Base-by-base conservation (phyloP, 352 stramenopile genomes). In the Hyaloperonospora arabidopsidis region DNA sequence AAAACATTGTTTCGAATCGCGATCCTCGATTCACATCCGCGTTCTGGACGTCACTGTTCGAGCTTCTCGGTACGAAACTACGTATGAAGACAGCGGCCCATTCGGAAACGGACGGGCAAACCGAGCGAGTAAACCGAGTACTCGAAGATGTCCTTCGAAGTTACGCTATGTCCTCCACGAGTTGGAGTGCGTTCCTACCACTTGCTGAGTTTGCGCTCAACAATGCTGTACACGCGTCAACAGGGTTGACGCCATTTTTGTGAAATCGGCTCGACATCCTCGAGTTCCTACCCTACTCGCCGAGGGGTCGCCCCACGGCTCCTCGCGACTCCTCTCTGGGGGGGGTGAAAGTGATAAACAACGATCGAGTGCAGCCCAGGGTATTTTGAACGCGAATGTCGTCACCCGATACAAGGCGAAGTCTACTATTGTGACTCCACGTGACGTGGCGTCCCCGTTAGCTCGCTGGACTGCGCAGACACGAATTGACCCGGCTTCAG, bases 71-170 rank as follows among this genome's bases (percentile, higher is more conserved):
- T 15, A 54, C 48, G 6, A 18, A 19, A 1, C 25, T 54, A 14
- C 23, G 35, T 14, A 47, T 46, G 48, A 47, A 35, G 17, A 54
- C 48, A 2, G 36, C 48, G 11, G 22, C 36, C 12, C 21, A 47
- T 47, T 13, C 36, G 15, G 36, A 54, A 32, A 54, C 48, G 48
- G 36, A 54, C 47, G 48, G 48, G 14, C 35, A 54, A 14, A 47
- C 35, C 0, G 48, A 54, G 17, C 19, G 43, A 0, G 21, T 36
- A n/a, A 48, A 48, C 12, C 43, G 22, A 12, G 43, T 21, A 13
- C 43, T 48, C 43, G 22, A 32, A n/a, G 15, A 48, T 14, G 21
- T 36, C 1, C 22, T 36, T 29, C 11, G 11, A 29, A 10, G 10
- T 5, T 32, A 29, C 7, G 29, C 19, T 2, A 17, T 23, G 1